Percentiles rank a stretch among this genome's conserved stretches.
phyloP scores from a whole-genome alignment of 108 stramenopile genomes.

The Conticribra weissflogii region DNA sequence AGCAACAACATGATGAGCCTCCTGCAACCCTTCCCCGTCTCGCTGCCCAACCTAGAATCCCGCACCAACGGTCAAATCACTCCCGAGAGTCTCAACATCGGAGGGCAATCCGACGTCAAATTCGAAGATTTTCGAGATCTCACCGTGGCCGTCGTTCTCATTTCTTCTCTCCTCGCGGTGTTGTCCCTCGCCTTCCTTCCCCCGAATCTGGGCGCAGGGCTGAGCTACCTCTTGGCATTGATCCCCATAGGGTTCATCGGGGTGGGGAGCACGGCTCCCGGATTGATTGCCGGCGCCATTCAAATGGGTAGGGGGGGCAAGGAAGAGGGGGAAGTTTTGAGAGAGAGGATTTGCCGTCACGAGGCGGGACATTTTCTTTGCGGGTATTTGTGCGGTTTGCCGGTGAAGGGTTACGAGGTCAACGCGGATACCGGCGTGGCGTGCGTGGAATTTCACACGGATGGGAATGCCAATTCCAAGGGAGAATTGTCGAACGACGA shows the following conservation, averaged over 20 bases:
- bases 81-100: conserved; percentile 61
- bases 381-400: conserved; percentile 84
- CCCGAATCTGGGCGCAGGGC: conserved; percentile 76
- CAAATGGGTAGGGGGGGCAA: conserved; percentile 40
- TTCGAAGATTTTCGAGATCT: conserved; percentile 88
- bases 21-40: conserved; percentile 62
- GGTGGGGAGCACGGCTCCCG: conserved; percentile 77
- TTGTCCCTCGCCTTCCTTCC: conserved; percentile 68
- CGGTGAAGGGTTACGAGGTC: conserved; percentile 66
- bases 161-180: conserved; percentile 60
- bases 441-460: conserved; percentile 75
- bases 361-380: conserved; percentile 87
- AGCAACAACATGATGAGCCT: conserved; percentile 44
- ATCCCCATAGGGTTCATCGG: conserved; percentile 82
- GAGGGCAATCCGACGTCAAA: conserved; percentile 65
- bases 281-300: conserved; percentile 71
- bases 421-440: conserved; percentile 60
- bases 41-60: conserved; percentile 60
- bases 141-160: conserved; percentile 67
- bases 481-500: conserved; percentile 61
- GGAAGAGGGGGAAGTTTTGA: conserved; percentile 35
- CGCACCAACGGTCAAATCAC: conserved; percentile 68
- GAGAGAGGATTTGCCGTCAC: conserved; percentile 76
- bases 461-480: conserved; percentile 15
- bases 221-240: conserved; percentile 81